phyloP scores from a whole-genome alignment of 1,284 basidiomycete genomes.

The Melampsora larici-populina region DNA sequence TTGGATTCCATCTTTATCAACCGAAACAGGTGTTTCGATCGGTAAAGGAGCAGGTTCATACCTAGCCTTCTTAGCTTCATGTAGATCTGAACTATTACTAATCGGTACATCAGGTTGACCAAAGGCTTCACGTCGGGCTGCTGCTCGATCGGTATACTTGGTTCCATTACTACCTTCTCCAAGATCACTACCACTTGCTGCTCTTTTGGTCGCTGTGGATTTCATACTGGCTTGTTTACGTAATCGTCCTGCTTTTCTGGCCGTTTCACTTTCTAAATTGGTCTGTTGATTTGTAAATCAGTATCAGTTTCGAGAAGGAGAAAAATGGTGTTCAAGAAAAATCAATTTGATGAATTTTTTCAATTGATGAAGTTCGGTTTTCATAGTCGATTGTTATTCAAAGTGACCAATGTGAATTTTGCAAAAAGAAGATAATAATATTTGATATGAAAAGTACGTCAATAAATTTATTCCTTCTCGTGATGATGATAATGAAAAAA shows the following conservation, averaged over 20 bases:
- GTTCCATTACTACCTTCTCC: conserved; percentile 57
- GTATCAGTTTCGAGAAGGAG: not conserved
- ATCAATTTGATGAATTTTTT: not conserved
- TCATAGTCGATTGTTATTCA: not conserved
- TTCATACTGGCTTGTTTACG: conserved; percentile 61
- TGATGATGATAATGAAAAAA: no score
- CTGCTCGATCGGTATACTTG: conserved; percentile 86
- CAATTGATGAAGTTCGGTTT: not conserved
- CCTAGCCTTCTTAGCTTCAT: conserved; percentile 25
- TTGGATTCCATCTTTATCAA: conserved; percentile 50
- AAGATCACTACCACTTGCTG: conserved; percentile 47
- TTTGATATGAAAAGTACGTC: no score
- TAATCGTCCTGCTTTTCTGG: conserved; percentile 62
- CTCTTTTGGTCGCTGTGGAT: not conserved
- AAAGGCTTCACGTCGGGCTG: conserved; percentile 77
- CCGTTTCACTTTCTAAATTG: conserved; percentile 46
- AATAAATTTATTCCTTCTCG: no score
- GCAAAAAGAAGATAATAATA: no score
- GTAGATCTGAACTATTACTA: conserved; percentile 58
- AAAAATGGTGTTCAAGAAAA: not conserved
- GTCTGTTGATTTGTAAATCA: conserved; percentile 44
- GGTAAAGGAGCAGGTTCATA: conserved; percentile 38
- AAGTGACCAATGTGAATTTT: no score
- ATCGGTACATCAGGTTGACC: conserved; percentile 80
- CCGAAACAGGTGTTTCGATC: conserved; percentile 20